These are phyloP conservation scores for Przewalskia tangutica DNA, from an alignment of 257 asterid species.

Conservation along the genomic window DNA sequence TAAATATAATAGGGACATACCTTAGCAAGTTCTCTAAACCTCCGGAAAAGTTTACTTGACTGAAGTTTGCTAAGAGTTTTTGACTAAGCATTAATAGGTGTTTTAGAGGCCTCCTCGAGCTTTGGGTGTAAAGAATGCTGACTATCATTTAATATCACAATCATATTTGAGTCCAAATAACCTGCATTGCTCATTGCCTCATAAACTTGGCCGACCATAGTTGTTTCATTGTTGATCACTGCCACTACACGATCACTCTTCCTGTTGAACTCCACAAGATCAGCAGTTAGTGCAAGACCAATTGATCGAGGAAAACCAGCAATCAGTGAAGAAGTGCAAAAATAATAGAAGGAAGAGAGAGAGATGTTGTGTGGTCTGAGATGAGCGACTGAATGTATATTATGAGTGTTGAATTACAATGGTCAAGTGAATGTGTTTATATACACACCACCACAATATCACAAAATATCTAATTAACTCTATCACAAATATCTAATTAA, in stretches of 20 bases:
- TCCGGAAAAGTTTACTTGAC: conserved; percentile 69
- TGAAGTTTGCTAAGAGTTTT: conserved; percentile 72
- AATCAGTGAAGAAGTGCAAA: no score
- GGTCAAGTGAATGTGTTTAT: no score
- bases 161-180: conserved; percentile 72
- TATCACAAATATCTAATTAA: no score
- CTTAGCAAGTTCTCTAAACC: conserved; percentile 77
- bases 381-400: no score
- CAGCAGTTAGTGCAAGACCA: no score
- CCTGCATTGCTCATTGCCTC: conserved; percentile 97
- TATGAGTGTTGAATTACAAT: no score
- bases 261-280: no score
- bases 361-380: no score
- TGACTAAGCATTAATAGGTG: conserved; percentile 58
- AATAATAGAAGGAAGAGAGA: no score
- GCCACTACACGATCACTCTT: conserved; percentile 70
- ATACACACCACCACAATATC: no score
- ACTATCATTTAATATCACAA: conserved; percentile 72
- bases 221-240: conserved; percentile 82
- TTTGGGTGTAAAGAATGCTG: conserved; percentile 58
- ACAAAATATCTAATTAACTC: no score
- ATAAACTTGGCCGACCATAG: conserved; percentile 80
- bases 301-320: no score
- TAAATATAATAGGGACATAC: conserved; percentile 27
- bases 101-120: conserved; percentile 58